Evolutionary conservation across 2,329 filamentous ascomycete genomes (phyloP), one percentile per base, ranked within the genome.

Genomic region (Mycosphaerella sp.): DNA sequence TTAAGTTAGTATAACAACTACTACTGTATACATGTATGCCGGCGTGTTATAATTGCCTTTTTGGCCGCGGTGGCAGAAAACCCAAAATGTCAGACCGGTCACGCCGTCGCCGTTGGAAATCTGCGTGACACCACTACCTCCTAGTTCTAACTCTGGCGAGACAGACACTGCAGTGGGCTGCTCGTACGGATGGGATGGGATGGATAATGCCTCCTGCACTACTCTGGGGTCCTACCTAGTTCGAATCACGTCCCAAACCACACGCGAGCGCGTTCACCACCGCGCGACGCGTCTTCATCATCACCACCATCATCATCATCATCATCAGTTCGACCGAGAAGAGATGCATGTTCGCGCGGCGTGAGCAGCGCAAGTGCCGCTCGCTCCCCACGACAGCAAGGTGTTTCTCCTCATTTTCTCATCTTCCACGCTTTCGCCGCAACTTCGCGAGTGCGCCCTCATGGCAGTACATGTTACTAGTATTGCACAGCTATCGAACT

Each of bases 361-460:
- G 40, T 41, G 48, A 9, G 48, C 48, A 45, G 48, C 45, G 17
- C 48, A 38, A 51, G 39, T 45, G 41, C 48, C 42, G 41, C 23
- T 39, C 6, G 14, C 21, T 4, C 21, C 41, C 31, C 17, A 39
- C 14, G 32, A 51, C 14, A 6, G 34, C 48, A 23, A 44, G 48
- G 48, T 38, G 29, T 14, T 44, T 29, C 42, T 51, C 39, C 41
- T 41, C 32, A 39, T 31, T 31, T 32, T 23, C 40, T 31, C 48
- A 26, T 23, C 48, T 21, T 34, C 48, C 48, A 50, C 29, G 48
- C 48, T 51, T 51, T 40, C 48, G 48, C 48, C 48, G 34, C 48
- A 45, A 51, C 48, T 51, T 51, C 48, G 48, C 42, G 21, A 26
- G 34, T 45, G 23, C 29, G 39, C 14, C 14, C 14, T 17, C 14